phyloP scores from a whole-genome alignment of 805 yeast species.

The Kodamaea hsintzibuensis region DNA sequence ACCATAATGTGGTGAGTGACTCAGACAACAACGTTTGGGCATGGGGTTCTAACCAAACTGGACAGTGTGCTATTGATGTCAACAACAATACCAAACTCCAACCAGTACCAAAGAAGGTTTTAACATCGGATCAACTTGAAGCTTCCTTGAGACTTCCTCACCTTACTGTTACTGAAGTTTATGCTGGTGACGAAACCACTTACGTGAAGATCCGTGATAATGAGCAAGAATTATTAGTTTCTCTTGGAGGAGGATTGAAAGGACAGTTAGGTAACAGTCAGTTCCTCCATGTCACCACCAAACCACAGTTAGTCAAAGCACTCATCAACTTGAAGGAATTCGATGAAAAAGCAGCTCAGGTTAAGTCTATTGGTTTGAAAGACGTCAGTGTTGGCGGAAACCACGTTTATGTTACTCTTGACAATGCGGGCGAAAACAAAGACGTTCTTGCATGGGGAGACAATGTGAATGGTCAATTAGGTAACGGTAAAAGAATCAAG shows the following conservation, averaged over 20 bases:
- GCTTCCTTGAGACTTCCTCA: conserved; percentile 28
- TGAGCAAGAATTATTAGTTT: conserved; percentile 21
- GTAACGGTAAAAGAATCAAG: conserved; percentile 73
- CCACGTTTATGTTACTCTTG: conserved; percentile 61
- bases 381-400: conserved; percentile 62
- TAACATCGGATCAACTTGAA: conserved; percentile 29
- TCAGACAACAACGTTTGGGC: conserved; percentile 69
- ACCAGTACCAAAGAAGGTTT: conserved; percentile 62
- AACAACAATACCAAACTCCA: conserved; percentile 64
- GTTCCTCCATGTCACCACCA: conserved; percentile 69
- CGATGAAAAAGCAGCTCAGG: conserved; percentile 44
- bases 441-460: conserved; percentile 83
- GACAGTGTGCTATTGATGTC: conserved; percentile 79
- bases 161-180: conserved; percentile 52
- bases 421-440: conserved; percentile 42
- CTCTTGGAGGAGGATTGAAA: conserved; percentile 81
- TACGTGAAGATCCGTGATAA: conserved; percentile 29
- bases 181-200: conserved; percentile 69
- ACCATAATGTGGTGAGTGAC: conserved; percentile 74
- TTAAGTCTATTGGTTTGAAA: conserved; percentile 49
- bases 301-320: conserved; percentile 60
- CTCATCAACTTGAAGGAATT: conserved; percentile 52
- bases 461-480: conserved; percentile 80
- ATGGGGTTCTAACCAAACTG: conserved; percentile 82
- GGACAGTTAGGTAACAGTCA: conserved; percentile 87